Percentiles rank a stretch among this genome's conserved stretches.
These are phyloP conservation scores for Mycena capillaripes DNA, from an alignment of 768 basidiomycete species.

Conservation along the genomic window DNA sequence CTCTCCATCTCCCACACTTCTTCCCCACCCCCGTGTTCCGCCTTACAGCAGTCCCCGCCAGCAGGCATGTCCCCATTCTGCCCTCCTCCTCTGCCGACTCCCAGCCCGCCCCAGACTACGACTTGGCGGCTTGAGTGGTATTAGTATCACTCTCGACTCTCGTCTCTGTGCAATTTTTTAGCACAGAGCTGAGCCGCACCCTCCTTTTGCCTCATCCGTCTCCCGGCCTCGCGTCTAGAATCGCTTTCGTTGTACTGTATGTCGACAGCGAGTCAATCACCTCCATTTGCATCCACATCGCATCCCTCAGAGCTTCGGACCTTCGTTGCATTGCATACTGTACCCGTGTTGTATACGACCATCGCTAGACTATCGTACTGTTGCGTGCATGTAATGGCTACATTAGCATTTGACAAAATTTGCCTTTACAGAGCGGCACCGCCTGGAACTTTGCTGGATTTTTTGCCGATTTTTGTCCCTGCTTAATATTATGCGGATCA, in stretches of 20 bases:
- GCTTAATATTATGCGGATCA: too few species aligned
- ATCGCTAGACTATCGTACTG: neutral
- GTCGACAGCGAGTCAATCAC: too few species aligned
- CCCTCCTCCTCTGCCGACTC: conserved; percentile 16
- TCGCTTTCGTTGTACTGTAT: neutral
- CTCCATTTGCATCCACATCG: neutral
- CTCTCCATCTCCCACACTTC: conserved; percentile 18
- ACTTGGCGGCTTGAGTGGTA: conserved; percentile 35
- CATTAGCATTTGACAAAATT: conserved; percentile 1
- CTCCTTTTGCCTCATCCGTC: neutral
- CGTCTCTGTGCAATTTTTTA: neutral
- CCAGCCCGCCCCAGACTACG: conserved; percentile 11
- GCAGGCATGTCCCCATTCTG: conserved; percentile 36
- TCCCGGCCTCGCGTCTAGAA: neutral
- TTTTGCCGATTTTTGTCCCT: too few species aligned
- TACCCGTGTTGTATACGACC: conserved; percentile 14
- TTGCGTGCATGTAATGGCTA: neutral
- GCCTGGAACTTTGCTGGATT: too few species aligned
- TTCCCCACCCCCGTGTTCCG: neutral
- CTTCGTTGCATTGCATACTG: conserved; percentile 5
- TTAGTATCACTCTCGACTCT: neutral
- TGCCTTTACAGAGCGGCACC: too few species aligned
- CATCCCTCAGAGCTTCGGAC: neutral
- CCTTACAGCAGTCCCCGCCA: neutral
- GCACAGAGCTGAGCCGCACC: too few species aligned